These are phyloP conservation scores for Annulohypoxylon bovei DNA, from an alignment of 495 filamentous ascomycete genomes.

Conservation along the genomic window DNA sequence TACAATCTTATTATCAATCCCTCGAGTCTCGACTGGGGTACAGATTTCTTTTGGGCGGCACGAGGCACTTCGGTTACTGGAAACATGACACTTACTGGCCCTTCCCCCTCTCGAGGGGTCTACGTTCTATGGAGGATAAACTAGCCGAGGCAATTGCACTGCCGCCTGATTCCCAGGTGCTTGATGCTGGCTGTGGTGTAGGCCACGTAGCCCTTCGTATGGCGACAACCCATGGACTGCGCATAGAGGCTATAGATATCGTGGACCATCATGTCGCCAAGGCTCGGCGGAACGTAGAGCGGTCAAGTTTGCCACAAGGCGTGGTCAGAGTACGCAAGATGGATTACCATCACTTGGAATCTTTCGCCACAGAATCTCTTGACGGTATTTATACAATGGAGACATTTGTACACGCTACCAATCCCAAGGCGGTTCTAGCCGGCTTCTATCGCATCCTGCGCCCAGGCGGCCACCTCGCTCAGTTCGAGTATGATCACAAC, in stretches of 20 bases:
- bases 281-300: conserved; percentile 55
- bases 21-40: conserved; percentile 64
- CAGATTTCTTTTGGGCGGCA: conserved; percentile 59
- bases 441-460: conserved; percentile 61
- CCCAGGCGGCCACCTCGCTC: conserved; percentile 59
- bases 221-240: conserved; percentile 51
- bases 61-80: conserved; percentile 64
- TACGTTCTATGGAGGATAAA: conserved; percentile 62
- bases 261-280: conserved; percentile 58
- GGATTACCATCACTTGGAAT: conserved; percentile 65
- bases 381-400: conserved; percentile 70
- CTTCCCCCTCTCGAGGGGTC: conserved; percentile 54
- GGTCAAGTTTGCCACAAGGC: conserved; percentile 49
- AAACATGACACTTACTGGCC: conserved; percentile 58
- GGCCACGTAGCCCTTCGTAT: conserved; percentile 61
- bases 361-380: conserved; percentile 49
- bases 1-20: conserved; percentile 56
- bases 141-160: conserved; percentile 52
- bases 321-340: conserved; percentile 52
- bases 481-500: conserved; percentile 64
- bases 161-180: conserved; percentile 51
- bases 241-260: conserved; percentile 63
- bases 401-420: conserved; percentile 66
- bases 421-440: conserved; percentile 56
- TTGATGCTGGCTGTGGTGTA: conserved; percentile 65